Base-by-base conservation (phyloP, 2,329 filamentous ascomycete species). In the Exophiala calicioides region DNA sequence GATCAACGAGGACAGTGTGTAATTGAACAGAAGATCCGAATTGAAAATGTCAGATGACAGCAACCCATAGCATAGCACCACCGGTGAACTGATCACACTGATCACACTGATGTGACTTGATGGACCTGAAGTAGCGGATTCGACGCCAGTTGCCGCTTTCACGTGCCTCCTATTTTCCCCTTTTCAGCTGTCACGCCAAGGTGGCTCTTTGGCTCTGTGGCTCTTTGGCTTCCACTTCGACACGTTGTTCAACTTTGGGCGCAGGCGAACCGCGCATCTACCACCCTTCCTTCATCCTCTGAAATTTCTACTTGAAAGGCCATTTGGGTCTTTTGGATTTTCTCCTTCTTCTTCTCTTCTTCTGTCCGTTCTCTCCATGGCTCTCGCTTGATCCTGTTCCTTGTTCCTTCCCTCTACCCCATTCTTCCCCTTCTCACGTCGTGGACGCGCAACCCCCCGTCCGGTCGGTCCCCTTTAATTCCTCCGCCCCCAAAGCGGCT, bases 221-320 rank as follows among this genome's bases (percentile, higher is more conserved):
- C n/a, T n/a, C n/a, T n/a, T n/a, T n/a, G n/a, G n/a, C n/a, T n/a
- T n/a, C 26, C 31, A 15, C 20, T 39, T 47, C 38, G 41, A 36
- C 41, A 44, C 32, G 41, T 36, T 44, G 41, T n/a, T 38, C 35
- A n/a, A n/a, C 19, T 37, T 38, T 18, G 15, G 12, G n/a, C n/a
- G n/a, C n/a, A n/a, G n/a, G n/a, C n/a, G n/a, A n/a, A 29, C 23
- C 27, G 20, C 35, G 26, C 35, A 31, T 30, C 32, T 19, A 27
- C 24, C 39, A 31, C 30, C 23, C 19, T 31, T 44, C 47, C 35
- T 38, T 26, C 42, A 32, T n/a, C 24, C 18, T 5, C 43, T 43
- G 32, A 30, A 35, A 35, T 29, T 46, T 41, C 38, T 51, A 40
- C 36, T 30, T 46, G 24, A 19, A 18, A 52, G 47, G 24, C 47